Evolutionary conservation across 805 yeast species (phyloP).

Genomic region (Yamadazyma laniorum): DNA sequence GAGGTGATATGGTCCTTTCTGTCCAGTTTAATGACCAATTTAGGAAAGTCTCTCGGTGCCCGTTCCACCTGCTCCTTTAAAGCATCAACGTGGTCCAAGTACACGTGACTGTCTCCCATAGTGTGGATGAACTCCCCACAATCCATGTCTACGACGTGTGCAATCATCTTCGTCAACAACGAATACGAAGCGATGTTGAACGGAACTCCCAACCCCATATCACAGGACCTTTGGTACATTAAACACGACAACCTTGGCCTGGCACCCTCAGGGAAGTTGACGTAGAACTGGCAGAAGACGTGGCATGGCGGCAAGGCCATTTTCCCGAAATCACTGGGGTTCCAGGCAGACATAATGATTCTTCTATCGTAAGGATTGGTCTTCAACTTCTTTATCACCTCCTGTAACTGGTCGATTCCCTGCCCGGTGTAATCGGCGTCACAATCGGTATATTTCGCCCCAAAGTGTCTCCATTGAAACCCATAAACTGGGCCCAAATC

Average conservation of each 20-base stretch:
- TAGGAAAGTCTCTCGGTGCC: slow-evolving; percentile 79
- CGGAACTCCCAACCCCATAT: slow-evolving; percentile 99
- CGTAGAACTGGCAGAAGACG: slow-evolving; percentile 93
- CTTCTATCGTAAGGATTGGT: slow-evolving; percentile 93
- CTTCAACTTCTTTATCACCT: slow-evolving; percentile 74
- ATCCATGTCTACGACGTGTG: slow-evolving; percentile 91
- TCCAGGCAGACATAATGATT: slow-evolving; percentile 96
- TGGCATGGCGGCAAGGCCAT: slow-evolving; percentile 99
- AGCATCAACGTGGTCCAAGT: slow-evolving; percentile 90
- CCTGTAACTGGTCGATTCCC: slow-evolving; percentile 87
- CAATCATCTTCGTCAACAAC: slow-evolving; percentile 87
- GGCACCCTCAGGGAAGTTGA: slow-evolving; percentile 61
- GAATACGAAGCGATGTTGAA: slow-evolving; percentile 98
- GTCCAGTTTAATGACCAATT: slow-evolving; percentile 62
- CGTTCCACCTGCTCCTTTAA: slow-evolving; percentile 75
- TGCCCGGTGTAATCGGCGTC: slow-evolving; percentile 82
- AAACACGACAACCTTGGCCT: slow-evolving; percentile 80
- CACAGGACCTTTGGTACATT: slow-evolving; percentile 96
- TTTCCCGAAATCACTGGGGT: slow-evolving; percentile 87
- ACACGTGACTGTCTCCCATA: slow-evolving; percentile 96
- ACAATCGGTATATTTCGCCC: slow-evolving; percentile 86
- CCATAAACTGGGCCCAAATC: slow-evolving; percentile 99
- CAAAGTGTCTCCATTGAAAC: slow-evolving; percentile 99
- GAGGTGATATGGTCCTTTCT: slow-evolving; percentile 44
- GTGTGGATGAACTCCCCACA: slow-evolving; percentile 95